Evolutionary conservation across 2,329 filamentous ascomycete species (phyloP).

Genomic region (Calonectria naviculata): DNA sequence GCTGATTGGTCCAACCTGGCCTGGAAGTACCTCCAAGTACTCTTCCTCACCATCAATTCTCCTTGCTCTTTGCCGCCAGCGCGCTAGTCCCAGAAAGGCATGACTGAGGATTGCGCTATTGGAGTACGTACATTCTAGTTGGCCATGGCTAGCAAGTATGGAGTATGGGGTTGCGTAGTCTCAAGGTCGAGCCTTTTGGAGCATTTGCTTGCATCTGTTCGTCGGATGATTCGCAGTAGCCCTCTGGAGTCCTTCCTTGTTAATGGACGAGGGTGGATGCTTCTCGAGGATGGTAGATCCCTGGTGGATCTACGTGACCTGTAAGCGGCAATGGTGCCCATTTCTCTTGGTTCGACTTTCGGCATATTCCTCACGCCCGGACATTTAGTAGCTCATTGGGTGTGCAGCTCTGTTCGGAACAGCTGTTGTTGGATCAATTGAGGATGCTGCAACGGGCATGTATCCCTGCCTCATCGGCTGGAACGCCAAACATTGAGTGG

Average conservation of each 20-base stretch:
- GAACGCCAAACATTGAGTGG: conserved; percentile 5
- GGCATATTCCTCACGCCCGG: conserved; percentile 9
- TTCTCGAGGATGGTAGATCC: conserved; percentile 8
- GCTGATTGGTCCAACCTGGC: not conserved
- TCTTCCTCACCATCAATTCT: conserved; percentile 29
- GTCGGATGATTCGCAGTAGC: conserved; percentile 28
- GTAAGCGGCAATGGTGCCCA: not conserved
- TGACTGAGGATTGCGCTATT: conserved; percentile 33
- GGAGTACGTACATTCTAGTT: conserved; percentile 4
- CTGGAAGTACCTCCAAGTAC: conserved; percentile 34
- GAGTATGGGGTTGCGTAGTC: conserved; percentile 5
- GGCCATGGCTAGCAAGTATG: conserved; percentile 5
- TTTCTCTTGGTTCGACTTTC: conserved; percentile 19
- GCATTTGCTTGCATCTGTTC: conserved; percentile 16
- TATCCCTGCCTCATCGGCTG: not conserved
- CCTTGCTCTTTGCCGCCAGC: conserved; percentile 24
- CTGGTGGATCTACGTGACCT: conserved; percentile 6
- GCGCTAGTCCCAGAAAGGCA: conserved; percentile 36
- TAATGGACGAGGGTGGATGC: conserved; percentile 2
- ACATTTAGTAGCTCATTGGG: not conserved
- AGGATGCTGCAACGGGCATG: not conserved
- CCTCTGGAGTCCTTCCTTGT: not conserved
- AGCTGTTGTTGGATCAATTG: conserved; percentile 1
- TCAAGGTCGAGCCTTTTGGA: conserved; percentile 13
- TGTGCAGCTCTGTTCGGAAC: not conserved